Base-by-base conservation (phyloP, 352 stramenopile genomes). In the Elongisporangium prolatum region DNA sequence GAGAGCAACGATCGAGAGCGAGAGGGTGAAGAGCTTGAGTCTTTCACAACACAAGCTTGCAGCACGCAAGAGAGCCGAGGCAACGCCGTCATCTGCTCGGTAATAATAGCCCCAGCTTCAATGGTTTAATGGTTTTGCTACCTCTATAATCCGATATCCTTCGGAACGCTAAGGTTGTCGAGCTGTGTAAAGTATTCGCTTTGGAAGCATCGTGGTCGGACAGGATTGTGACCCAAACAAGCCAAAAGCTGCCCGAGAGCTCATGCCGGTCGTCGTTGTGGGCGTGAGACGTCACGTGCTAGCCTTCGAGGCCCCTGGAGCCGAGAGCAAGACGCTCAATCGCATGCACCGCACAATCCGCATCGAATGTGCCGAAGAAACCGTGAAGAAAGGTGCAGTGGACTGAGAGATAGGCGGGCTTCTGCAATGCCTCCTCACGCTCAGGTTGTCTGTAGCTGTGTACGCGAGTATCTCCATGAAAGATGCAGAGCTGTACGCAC, bases 251-350 rank as follows among this genome's bases (percentile, higher is more conserved):
- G 34, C 34, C 11, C 34, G 17, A 44, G 34, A 17, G 10, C 10
- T 11, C 34, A 44, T 44, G 34, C 9, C 34, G 34, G 34, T 44
- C 34, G 55, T 74, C 14, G 62, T 56, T n/a, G 56, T 87, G 17
- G 74, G 54, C 11, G 60, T 86, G 22, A 59, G 67, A 54, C 67
- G 69, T 17, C 61, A 55, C 21, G 71, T 84, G 21, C 53, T 68
- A 38, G 72, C 77, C 2, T 87, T 84, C 59, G 77, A 81, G 56
- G 40, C 68, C n/a, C 68, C 71, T 1, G 70, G 77, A 14, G 44
- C 50, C 0, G 77, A 87, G 58, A 60, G 21, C 9, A 60, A 51
- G 21, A 55, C 58, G 6, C 47, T 75, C 28, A 64, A 50, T 21
- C 54, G 37, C 9, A 24, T 84, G 9, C 60, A 70, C 16, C 59